Evolutionary conservation across 768 basidiomycete species (phyloP).

Genomic region (Leccinum boreale): DNA sequence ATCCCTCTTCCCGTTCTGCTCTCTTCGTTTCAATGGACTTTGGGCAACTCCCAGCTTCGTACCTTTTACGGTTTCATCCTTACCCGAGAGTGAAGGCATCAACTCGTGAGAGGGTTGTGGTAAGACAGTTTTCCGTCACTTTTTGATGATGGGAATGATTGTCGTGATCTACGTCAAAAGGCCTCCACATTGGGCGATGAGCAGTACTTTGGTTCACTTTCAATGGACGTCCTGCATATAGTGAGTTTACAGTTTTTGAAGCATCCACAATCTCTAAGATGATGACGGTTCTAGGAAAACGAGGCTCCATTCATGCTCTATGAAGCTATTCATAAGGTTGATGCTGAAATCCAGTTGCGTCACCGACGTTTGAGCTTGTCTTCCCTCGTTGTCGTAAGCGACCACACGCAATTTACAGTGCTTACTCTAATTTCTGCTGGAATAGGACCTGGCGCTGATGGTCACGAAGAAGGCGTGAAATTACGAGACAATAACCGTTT

Average conservation of each 20-base stretch:
- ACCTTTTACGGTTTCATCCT: conserved; percentile 28
- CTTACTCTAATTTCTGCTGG: conserved; percentile 1
- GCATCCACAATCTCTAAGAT: not conserved
- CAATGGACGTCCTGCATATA: not conserved
- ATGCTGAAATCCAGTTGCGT: not conserved
- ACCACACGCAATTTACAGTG: not conserved
- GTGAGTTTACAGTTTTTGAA: conserved; percentile 5
- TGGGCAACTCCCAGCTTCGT: conserved; percentile 18
- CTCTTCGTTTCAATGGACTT: conserved; percentile 15
- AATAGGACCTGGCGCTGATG: conserved; percentile 25
- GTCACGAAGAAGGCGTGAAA: conserved; percentile 4
- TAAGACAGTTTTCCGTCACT: conserved; percentile 5
- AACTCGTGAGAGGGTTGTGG: conserved; percentile 24
- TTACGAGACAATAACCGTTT: not conserved
- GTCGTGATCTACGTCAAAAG: conserved; percentile 9
- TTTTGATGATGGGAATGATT: conserved; percentile 4
- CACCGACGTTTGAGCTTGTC: conserved; percentile 17
- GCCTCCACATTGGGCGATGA: not conserved
- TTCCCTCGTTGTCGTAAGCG: conserved; percentile 22
- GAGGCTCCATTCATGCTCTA: not conserved
- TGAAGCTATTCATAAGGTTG: conserved; percentile 6
- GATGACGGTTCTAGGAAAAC: conserved; percentile 10
- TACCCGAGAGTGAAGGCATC: conserved; percentile 25
- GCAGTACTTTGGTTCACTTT: not conserved
- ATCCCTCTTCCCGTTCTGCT: not conserved